Evolutionary conservation across 2,329 filamentous ascomycete species (phyloP).

Genomic region (Stachybotrys chartarum): DNA sequence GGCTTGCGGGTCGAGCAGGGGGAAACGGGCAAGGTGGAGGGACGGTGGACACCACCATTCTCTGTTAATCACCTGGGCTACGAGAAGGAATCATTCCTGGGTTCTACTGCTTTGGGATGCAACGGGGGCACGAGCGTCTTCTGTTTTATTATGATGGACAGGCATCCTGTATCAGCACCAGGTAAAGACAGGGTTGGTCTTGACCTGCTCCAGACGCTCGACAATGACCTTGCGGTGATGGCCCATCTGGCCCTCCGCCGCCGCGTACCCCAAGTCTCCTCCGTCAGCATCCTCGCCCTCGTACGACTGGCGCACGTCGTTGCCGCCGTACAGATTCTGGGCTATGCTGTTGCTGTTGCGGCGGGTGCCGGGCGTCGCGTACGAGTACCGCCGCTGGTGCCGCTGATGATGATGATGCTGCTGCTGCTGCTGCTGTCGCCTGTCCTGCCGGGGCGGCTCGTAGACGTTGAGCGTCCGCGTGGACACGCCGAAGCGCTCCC

Average conservation of each 20-base stretch:
- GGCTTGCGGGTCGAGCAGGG: no score
- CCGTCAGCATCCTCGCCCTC: constrained; percentile 78
- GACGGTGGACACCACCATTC: background rate
- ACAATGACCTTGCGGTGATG: constrained; percentile 93
- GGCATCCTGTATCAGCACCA: constrained; percentile 64
- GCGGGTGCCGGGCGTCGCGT: constrained; percentile 39
- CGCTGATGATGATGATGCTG: constrained; percentile 24
- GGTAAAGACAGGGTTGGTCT: constrained; percentile 93
- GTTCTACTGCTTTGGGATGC: background rate
- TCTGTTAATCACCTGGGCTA: background rate
- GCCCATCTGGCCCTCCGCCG: constrained; percentile 88
- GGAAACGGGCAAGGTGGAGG: no score
- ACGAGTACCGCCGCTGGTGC: constrained; percentile 47
- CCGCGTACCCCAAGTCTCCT: constrained; percentile 89
- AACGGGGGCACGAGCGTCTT: background rate
- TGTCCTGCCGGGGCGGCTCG: constrained; percentile 34
- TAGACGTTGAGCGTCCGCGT: constrained; percentile 34
- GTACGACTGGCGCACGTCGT: constrained; percentile 45
- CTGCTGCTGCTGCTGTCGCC: constrained; percentile 21
- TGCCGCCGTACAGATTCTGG: constrained; percentile 42
- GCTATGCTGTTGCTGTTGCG: constrained; percentile 44
- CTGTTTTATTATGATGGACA: background rate
- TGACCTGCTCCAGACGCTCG: constrained; percentile 90
- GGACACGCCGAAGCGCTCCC: constrained; percentile 18
- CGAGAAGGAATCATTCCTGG: background rate